Evolutionary conservation across 2,329 filamentous ascomycete species (phyloP).

Genomic region (Penicillium sp.): DNA sequence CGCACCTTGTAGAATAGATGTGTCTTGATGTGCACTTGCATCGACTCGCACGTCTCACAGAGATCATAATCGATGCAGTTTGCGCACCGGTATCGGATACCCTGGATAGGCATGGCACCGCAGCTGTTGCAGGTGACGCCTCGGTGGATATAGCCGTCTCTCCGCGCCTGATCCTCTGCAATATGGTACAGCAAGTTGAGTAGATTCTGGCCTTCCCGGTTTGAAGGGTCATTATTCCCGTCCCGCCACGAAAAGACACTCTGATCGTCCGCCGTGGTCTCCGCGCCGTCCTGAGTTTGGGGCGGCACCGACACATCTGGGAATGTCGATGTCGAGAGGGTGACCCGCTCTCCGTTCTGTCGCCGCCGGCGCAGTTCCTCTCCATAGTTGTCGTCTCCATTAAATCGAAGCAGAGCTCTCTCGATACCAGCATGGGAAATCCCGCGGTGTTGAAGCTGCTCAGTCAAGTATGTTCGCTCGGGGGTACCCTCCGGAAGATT

Average conservation of each 20-base stretch:
- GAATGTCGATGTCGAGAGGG: constrained; percentile 36
- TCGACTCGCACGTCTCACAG: constrained; percentile 84
- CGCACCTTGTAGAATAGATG: constrained; percentile 97
- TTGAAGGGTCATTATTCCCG: constrained; percentile 43
- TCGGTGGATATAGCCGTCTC: constrained; percentile 87
- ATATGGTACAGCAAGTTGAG: constrained; percentile 87
- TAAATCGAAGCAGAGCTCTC: constrained; percentile 41
- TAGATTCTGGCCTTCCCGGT: constrained; percentile 70
- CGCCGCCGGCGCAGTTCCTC: constrained; percentile 41
- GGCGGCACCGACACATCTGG: constrained; percentile 28
- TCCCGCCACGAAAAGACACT: constrained; percentile 50
- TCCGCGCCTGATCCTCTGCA: constrained; percentile 85
- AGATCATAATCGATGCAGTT: constrained; percentile 97
- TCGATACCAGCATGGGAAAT: constrained; percentile 42
- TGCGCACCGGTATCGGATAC: constrained; percentile 88
- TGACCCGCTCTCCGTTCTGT: constrained; percentile 43
- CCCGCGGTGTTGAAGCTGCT: constrained; percentile 42
- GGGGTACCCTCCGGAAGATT: constrained; percentile 33
- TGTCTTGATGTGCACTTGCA: constrained; percentile 75
- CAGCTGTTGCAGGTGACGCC: constrained; percentile 93
- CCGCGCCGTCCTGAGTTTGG: constrained; percentile 34
- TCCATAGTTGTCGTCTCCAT: constrained; percentile 42
- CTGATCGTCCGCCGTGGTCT: constrained; percentile 44
- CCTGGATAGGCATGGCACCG: constrained; percentile 82
- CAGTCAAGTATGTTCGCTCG: constrained; percentile 40